phyloP scores from a whole-genome alignment of 805 yeast species.

The Saccharomycopsis sp. region DNA sequence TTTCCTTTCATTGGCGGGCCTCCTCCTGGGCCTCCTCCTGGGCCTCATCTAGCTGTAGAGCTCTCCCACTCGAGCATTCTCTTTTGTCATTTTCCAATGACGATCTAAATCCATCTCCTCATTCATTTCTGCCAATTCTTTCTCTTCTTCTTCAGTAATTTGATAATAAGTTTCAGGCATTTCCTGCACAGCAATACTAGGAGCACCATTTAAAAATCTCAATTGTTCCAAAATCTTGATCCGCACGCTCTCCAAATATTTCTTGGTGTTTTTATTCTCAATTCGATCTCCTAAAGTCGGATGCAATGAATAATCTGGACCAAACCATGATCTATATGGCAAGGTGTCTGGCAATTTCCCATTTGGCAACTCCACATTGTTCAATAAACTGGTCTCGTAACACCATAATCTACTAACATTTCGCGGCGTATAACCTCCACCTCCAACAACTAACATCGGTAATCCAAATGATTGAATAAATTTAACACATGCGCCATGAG shows the following conservation, averaged over 20 bases:
- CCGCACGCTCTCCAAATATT: slow-evolving; percentile 73
- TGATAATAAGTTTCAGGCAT: slow-evolving; percentile 55
- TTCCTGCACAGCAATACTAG: slow-evolving; percentile 85
- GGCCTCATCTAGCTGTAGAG: slow-evolving; percentile 5
- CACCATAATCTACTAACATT: slow-evolving; percentile 95
- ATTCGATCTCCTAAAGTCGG: slow-evolving; percentile 74
- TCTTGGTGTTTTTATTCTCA: slow-evolving; percentile 80
- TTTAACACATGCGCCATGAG: slow-evolving; percentile 93
- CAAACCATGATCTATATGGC: slow-evolving; percentile 78
- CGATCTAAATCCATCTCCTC: slow-evolving; percentile 12
- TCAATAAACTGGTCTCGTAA: slow-evolving; percentile 79
- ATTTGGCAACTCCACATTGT: slow-evolving; percentile 51
- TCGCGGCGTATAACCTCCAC: slow-evolving; percentile 97
- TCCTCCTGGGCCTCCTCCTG: too few species aligned
- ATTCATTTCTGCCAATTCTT: slow-evolving; percentile 19
- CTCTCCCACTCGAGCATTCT: slow-evolving; percentile 6
- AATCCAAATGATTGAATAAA: slow-evolving; percentile 82
- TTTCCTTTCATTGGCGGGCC: too few species aligned
- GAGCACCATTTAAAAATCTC: slow-evolving; percentile 80
- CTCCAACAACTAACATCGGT: slow-evolving; percentile 89
- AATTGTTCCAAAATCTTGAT: slow-evolving; percentile 74
- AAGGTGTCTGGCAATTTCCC: slow-evolving; percentile 55
- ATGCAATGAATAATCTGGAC: slow-evolving; percentile 85
- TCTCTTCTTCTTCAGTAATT: slow-evolving; percentile 21
- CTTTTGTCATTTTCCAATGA: slow-evolving; percentile 6